A percentile compares a stretch with the other conserved stretches of the same genome.
Evolutionary conservation across 2,329 filamentous ascomycete species (phyloP).

Genomic region (Amphichorda felina): DNA sequence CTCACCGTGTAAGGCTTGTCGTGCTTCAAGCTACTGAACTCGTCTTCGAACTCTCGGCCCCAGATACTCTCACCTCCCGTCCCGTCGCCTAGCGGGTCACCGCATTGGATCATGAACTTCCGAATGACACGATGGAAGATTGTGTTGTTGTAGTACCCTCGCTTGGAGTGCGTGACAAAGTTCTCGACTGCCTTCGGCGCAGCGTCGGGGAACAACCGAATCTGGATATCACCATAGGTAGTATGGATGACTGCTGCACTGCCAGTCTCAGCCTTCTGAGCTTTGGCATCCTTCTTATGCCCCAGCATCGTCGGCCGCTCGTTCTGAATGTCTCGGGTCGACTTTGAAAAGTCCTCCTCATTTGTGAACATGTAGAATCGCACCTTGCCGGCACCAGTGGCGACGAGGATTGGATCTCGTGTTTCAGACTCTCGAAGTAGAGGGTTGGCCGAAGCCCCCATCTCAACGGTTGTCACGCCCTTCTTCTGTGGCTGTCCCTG

Average conservation of each 20-base stretch:
- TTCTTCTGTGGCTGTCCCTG: constrained; percentile 95
- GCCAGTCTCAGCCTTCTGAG: constrained; percentile 58
- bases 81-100: constrained; percentile 86
- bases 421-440: constrained; percentile 84
- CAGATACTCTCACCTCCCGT: constrained; percentile 82
- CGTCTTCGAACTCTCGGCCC: constrained; percentile 91
- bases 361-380: constrained; percentile 99
- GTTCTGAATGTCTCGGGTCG: constrained; percentile 83
- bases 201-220: constrained; percentile 84
- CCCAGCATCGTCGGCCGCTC: constrained; percentile 69
- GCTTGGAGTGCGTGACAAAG: constrained; percentile 82
- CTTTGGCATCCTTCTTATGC: constrained; percentile 37
- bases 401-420: constrained; percentile 78
- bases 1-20: constrained; percentile 94
- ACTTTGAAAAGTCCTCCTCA: constrained; percentile 70
- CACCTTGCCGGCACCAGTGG: constrained; percentile 74
- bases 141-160: constrained; percentile 92
- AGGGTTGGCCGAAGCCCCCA: constrained; percentile 92
- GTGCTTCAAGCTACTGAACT: constrained; percentile 83
- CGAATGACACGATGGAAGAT: constrained; percentile 96
- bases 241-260: constrained; percentile 82
- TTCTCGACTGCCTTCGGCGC: constrained; percentile 95
- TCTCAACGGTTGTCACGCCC: constrained; percentile 82
- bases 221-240: constrained; percentile 83
- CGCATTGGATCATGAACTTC: constrained; percentile 99